phyloP scores from a whole-genome alignment of 2,329 filamentous ascomycete species.

The Lasiodiplodia gonubiensis region DNA sequence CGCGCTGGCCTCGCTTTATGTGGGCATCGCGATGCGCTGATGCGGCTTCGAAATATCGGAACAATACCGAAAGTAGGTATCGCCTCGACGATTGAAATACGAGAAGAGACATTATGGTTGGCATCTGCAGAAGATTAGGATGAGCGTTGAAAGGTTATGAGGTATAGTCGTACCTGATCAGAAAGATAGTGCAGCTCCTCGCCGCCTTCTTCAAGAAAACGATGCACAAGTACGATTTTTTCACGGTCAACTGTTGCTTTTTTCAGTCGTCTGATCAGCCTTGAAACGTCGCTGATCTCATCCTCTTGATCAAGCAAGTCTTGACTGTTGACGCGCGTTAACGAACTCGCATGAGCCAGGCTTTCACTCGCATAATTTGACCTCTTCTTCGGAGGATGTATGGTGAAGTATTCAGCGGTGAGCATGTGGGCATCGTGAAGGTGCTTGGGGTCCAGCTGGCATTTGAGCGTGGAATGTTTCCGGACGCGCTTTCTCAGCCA shows the following conservation, averaged over 20 bases:
- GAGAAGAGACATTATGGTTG: slow-evolving; percentile 66
- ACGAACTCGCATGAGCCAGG: background rate
- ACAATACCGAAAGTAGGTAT: slow-evolving; percentile 74
- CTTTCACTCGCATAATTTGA: slow-evolving; percentile 8
- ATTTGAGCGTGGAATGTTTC: background rate
- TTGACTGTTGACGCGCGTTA: background rate
- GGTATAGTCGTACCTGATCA: slow-evolving; percentile 55
- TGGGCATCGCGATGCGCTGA: slow-evolving; percentile 57
- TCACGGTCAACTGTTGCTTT: slow-evolving; percentile 82
- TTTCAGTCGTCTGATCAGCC: slow-evolving; percentile 72
- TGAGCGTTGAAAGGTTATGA: background rate
- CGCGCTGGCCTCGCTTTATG: slow-evolving; percentile 47
- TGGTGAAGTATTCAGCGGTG: slow-evolving; percentile 79
- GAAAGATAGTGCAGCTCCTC: slow-evolving; percentile 78
- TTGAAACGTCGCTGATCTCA: slow-evolving; percentile 67
- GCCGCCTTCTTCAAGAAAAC: slow-evolving; percentile 77
- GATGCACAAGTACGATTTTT: slow-evolving; percentile 82
- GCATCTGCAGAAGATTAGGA: slow-evolving; percentile 35
- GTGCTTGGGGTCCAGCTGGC: slow-evolving; percentile 1
- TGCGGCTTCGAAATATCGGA: slow-evolving; percentile 57
- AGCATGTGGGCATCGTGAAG: slow-evolving; percentile 67
- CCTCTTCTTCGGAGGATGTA: slow-evolving; percentile 57
- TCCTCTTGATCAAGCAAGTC: slow-evolving; percentile 51
- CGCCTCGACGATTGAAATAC: slow-evolving; percentile 88
- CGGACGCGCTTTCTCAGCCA: slow-evolving; percentile 65